Percentiles rank a stretch among this genome's conserved stretches.
phyloP scores from a whole-genome alignment of 1,284 basidiomycete species.

The Ceratobasidium papillatum region DNA sequence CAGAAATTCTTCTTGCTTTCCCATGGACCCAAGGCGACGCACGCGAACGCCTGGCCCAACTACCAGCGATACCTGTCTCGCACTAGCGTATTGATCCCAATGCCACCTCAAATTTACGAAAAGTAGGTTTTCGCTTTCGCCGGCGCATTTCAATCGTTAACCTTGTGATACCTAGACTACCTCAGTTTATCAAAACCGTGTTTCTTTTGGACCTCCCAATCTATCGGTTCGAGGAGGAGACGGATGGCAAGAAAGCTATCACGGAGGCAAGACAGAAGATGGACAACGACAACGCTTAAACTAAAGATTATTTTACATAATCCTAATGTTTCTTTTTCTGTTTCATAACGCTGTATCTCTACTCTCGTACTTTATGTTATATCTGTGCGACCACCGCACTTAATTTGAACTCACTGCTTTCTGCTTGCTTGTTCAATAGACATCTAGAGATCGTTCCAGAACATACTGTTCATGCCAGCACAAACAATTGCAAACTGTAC shows the following conservation, averaged over 20 bases:
- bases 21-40: slow-evolving; percentile 55
- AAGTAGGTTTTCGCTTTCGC: neutral
- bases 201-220: slow-evolving; percentile 71
- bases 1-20: slow-evolving; percentile 70
- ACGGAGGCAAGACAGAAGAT: slow-evolving; percentile 53
- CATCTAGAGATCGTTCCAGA: slow-evolving; percentile 16
- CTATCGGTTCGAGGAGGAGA: slow-evolving; percentile 65
- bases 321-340: neutral
- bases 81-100: slow-evolving; percentile 72
- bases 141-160: neutral
- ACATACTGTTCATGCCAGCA: slow-evolving; percentile 15
- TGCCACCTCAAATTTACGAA: slow-evolving; percentile 67
- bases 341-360: neutral
- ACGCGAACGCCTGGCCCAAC: slow-evolving; percentile 60
- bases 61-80: slow-evolving; percentile 66
- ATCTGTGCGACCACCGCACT: neutral
- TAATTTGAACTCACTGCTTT: neutral
- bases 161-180: slow-evolving; percentile 55
- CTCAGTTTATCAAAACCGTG: slow-evolving; percentile 64
- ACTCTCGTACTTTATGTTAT: neutral
- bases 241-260: slow-evolving; percentile 60
- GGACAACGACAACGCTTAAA: slow-evolving; percentile 8
- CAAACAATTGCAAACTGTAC: slow-evolving; percentile 18
- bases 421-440: neutral
- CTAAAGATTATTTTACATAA: neutral